phyloP scores from a whole-genome alignment of 2,329 filamentous ascomycete species.

The Penicillium fuscoglaucum region DNA sequence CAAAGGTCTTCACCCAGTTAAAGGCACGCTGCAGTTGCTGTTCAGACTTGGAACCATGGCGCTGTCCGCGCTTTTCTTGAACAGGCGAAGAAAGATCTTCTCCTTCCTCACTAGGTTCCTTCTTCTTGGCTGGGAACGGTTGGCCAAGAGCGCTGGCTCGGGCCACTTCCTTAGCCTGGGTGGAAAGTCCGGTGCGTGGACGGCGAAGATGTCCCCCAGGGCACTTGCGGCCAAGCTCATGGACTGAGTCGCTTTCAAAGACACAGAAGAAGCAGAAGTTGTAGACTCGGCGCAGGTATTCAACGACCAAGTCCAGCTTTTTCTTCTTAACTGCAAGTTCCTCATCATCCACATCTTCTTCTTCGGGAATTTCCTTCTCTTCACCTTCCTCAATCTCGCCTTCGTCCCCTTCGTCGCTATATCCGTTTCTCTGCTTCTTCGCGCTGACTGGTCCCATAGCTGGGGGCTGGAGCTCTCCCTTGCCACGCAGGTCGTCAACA shows the following conservation, averaged over 20 bases:
- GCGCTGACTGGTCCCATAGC: slow-evolving; percentile 42
- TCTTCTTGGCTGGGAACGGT: slow-evolving; percentile 80
- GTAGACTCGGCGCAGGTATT: slow-evolving; percentile 94
- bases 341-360: slow-evolving; percentile 80
- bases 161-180: slow-evolving; percentile 79
- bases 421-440: slow-evolving; percentile 60
- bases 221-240: slow-evolving; percentile 93
- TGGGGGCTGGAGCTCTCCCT: slow-evolving; percentile 72
- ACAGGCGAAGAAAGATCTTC: slow-evolving; percentile 65
- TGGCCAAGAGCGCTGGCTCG: slow-evolving; percentile 79
- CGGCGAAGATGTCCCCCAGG: slow-evolving; percentile 95
- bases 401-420: slow-evolving; percentile 44
- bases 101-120: slow-evolving; percentile 62
- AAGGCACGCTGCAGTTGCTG: slow-evolving; percentile 92
- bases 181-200: slow-evolving; percentile 80
- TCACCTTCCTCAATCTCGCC: slow-evolving; percentile 78
- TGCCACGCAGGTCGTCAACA: slow-evolving; percentile 75
- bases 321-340: slow-evolving; percentile 92
- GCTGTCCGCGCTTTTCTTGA: slow-evolving; percentile 72
- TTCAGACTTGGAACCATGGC: slow-evolving; percentile 72
- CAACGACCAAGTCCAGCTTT: slow-evolving; percentile 90
- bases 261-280: slow-evolving; percentile 99
- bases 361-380: slow-evolving; percentile 67
- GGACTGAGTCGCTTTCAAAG: slow-evolving; percentile 95
- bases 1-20: slow-evolving; percentile 98